These are phyloP conservation scores for Juglanconis juglandina DNA, from an alignment of 2,329 filamentous ascomycete genomes.

Conservation along the genomic window DNA sequence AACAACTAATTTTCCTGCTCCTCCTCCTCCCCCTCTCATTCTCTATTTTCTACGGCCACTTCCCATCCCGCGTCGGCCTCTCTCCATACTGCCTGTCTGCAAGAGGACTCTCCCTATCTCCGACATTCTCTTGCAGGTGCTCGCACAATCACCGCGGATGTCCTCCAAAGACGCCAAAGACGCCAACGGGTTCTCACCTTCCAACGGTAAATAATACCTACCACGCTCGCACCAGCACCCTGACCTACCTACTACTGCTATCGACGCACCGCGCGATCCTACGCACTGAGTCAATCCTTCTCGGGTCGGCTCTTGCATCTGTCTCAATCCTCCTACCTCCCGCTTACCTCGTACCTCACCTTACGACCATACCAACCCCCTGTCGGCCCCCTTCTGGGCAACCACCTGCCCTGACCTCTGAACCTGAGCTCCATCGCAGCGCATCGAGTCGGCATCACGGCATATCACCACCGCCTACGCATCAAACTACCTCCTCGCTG, in stretches of 20 bases:
- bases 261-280: neutral
- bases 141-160: constrained; percentile 13
- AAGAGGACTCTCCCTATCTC: neutral
- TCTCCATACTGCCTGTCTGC: neutral
- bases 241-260: neutral
- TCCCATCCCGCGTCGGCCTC: neutral
- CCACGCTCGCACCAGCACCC: neutral
- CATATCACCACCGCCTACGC: constrained; percentile 7
- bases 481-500: constrained; percentile 5
- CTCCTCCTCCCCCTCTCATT: neutral
- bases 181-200: constrained; percentile 17
- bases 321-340: neutral
- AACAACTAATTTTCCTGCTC: neutral
- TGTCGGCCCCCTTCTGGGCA: constrained; percentile 17
- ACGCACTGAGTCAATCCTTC: neutral
- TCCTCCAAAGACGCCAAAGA: constrained; percentile 16
- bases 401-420: constrained; percentile 14
- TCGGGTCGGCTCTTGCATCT: neutral
- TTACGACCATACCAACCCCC: constrained; percentile 5
- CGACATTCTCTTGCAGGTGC: constrained; percentile 2
- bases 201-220: constrained; percentile 18
- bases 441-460: constrained; percentile 11
- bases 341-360: neutral
- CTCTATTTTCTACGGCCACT: neutral
- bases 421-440: constrained; percentile 12